Evolutionary conservation across 1,284 basidiomycete species (phyloP), one percentile per base, ranked within the genome.

Genomic region (Pseudozyma tsukubaensis): DNA sequence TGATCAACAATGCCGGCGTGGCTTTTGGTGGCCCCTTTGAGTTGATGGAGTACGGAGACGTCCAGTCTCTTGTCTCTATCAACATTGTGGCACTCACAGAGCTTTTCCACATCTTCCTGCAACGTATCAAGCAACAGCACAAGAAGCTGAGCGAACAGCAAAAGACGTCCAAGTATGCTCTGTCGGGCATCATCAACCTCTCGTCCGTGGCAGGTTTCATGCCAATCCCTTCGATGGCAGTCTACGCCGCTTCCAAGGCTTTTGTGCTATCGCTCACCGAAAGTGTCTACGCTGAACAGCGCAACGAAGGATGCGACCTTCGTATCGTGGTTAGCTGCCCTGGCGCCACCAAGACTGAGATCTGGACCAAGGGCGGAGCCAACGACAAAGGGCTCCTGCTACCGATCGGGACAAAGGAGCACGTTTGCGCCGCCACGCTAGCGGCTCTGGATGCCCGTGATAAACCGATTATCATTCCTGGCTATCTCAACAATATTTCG

Each of bases 1-100:
- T 72, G 32, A 60, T 66, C 50, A 72, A 69, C 59, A 72, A 72
- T 40, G 69, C 65, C 21, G 69, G 69, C n/a, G 43, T 72, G 12
- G 69, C 69, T 13, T 40, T 50, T 34, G 61, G 62, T 39, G 65
- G 69, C 14, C 54, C 45, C 0, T 58, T 52, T n/a, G 65, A 72
- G 24, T 52, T 61, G 45, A 59, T 67, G 52, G 39, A 16, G 4
- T 62, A 59, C 29, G 4, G 43, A 35, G 57, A 57, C 16, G 65
- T 72, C 35, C 54, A 72, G 19, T 18, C 44, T 1, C 50, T 65
- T 19, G 37, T 66, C 13, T 42, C 53, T 13, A 47, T 72, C 51
- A 72, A 72, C 47, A 43, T 72, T 10, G 59, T 59, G 13, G 51
- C 59, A 14, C 32, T 72, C 32, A 63, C 65, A 16, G 62, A 67